Evolutionary conservation across 129 eudicot species (phyloP).

Genomic region (Apium graveolens): DNA sequence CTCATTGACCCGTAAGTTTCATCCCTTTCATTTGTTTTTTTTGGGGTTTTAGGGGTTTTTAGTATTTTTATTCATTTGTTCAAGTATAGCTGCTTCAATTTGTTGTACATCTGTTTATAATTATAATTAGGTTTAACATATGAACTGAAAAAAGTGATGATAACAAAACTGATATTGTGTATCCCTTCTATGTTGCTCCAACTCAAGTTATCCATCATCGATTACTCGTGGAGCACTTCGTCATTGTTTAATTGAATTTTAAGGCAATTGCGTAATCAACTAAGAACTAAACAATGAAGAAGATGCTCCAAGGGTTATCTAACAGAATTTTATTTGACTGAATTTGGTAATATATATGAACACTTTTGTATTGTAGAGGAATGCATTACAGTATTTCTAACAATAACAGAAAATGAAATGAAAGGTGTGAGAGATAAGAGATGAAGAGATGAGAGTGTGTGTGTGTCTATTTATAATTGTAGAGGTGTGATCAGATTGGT

Average conservation of each 20-base stretch:
- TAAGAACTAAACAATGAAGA: not conserved
- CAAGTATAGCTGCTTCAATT: not conserved
- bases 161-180: too few relatives aligned
- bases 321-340: not conserved
- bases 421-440: not conserved
- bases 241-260: not conserved
- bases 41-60: not conserved
- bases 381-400: not conserved
- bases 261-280: not conserved
- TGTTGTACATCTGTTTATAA: not conserved
- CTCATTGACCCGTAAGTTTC: conserved; percentile 78
- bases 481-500: not conserved
- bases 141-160: too few relatives aligned
- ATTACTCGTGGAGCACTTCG: not conserved
- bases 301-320: not conserved
- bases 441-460: not conserved
- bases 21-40: not conserved
- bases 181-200: not conserved
- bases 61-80: not conserved
- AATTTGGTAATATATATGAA: too few relatives aligned
- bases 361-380: not conserved
- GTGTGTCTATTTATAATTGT: not conserved
- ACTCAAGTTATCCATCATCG: not conserved
- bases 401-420: too few relatives aligned
- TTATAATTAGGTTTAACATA: too few relatives aligned